Evolutionary conservation across 805 yeast genomes (phyloP).

Genomic region (Candida vartiovaarae): DNA sequence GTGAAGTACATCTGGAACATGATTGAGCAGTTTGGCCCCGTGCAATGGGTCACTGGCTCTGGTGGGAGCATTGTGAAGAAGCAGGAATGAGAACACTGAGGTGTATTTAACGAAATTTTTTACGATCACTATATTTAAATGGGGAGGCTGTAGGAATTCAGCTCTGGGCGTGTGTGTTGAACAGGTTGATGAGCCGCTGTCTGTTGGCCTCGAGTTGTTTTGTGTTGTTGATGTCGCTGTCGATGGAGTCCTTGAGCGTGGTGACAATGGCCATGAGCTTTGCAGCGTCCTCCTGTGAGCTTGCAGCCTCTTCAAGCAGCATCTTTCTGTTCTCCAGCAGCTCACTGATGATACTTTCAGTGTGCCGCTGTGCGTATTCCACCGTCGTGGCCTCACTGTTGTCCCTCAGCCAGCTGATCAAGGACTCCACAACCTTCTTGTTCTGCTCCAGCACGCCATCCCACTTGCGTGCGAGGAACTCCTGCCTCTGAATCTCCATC

Average conservation of each 20-base stretch:
- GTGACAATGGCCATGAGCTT: neutral
- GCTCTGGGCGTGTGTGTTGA: too few relatives aligned
- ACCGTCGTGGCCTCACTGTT: neutral
- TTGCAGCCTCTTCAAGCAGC: neutral
- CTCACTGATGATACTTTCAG: neutral
- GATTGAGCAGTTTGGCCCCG: constrained; percentile 11
- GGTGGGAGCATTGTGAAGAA: too few relatives aligned
- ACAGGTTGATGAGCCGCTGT: too few relatives aligned
- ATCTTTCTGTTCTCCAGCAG: neutral
- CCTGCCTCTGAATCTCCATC: constrained; percentile 28
- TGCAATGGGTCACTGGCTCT: neutral
- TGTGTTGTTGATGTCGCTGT: too few relatives aligned
- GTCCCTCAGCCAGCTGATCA: constrained; percentile 7
- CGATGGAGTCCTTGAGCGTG: too few relatives aligned
- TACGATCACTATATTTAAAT: too few relatives aligned
- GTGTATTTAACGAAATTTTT: too few relatives aligned
- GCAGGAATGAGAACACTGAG: too few relatives aligned
- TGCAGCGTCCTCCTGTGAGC: neutral
- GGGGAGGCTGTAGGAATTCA: too few relatives aligned
- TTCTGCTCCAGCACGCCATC: constrained; percentile 23
- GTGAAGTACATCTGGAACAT: constrained; percentile 7
- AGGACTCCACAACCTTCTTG: constrained; percentile 20
- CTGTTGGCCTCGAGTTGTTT: too few relatives aligned
- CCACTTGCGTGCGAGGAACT: constrained; percentile 23
- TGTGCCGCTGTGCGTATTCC: neutral